phyloP scores from a whole-genome alignment of 192 early-diverging fungal genomes.

The Entomortierella chlamydospora region DNA sequence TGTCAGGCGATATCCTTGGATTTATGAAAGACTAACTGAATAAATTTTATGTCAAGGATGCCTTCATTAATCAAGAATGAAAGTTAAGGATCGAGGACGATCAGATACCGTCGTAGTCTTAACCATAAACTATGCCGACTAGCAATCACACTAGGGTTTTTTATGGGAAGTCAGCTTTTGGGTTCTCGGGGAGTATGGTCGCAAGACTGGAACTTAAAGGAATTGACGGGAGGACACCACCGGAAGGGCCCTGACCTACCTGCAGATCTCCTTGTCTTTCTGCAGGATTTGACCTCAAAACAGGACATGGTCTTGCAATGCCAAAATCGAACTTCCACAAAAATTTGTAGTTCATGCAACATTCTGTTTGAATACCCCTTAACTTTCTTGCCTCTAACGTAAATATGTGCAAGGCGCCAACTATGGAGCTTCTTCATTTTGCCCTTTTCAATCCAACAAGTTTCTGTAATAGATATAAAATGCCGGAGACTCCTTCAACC shows the following conservation, averaged over 20 bases:
- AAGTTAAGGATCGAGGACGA: conserved; percentile 87
- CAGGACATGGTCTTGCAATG: no score
- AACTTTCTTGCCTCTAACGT: no score
- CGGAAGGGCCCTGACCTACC: no score
- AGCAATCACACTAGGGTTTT: conserved; percentile 72
- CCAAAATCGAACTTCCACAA: no score
- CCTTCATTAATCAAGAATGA: conserved; percentile 72
- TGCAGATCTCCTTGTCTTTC: no score
- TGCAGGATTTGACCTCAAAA: no score
- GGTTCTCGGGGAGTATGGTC: conserved; percentile 81
- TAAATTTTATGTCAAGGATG: conserved; percentile 80
- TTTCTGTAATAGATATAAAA: conserved; percentile 11
- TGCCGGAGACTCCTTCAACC: conserved; percentile 17
- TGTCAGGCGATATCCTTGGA: conserved; percentile 90
- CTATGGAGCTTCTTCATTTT: neutral
- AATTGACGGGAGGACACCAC: no score
- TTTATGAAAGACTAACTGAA: conserved; percentile 85
- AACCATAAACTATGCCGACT: conserved; percentile 88
- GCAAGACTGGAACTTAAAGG: no score
- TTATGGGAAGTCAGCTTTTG: conserved; percentile 82
- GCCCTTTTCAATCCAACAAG: neutral
- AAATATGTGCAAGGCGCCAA: no score
- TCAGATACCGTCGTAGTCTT: conserved; percentile 88
- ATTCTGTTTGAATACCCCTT: no score
- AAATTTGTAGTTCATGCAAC: no score